A percentile compares a stretch with the other conserved stretches of the same genome.
Conservation (phyloP, 2,329 filamentous ascomycete species). For the Myriangium duriaei region DNA sequence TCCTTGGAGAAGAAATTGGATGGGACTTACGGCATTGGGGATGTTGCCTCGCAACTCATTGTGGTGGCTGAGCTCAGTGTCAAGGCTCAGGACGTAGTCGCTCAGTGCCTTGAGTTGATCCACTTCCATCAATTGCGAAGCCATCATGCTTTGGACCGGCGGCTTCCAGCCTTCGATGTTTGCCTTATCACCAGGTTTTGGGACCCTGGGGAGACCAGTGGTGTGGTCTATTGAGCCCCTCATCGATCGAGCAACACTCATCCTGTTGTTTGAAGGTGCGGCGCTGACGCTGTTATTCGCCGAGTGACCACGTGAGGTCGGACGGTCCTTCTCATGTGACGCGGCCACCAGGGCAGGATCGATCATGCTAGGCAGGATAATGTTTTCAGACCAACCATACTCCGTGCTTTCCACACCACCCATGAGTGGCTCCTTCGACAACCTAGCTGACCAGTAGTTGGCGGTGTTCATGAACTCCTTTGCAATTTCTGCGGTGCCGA, state of each 20-base stretch:
- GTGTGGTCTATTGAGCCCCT: slow-evolving; percentile 44
- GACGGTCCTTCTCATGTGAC: slow-evolving; percentile 14
- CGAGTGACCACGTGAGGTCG: slow-evolving; percentile 4
- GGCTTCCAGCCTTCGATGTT: slow-evolving; percentile 80
- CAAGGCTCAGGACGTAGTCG: slow-evolving; percentile 72
- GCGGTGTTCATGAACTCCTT: slow-evolving; percentile 87
- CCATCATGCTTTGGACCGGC: slow-evolving; percentile 79
- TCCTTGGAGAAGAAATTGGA: slow-evolving; percentile 1
- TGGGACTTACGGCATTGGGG: slow-evolving; percentile 56
- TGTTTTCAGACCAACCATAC: slow-evolving; percentile 84
- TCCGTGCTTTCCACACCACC: slow-evolving; percentile 95
- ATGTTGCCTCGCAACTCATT: slow-evolving; percentile 81
- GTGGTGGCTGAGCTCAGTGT: slow-evolving; percentile 73
- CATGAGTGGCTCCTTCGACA: slow-evolving; percentile 85
- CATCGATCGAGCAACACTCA: slow-evolving; percentile 38
- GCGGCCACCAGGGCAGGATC: slow-evolving; percentile 24
- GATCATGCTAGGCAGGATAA: slow-evolving; percentile 47
- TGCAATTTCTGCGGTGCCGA: slow-evolving; percentile 86
- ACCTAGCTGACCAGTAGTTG: slow-evolving; percentile 93
- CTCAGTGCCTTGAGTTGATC: slow-evolving; percentile 68
- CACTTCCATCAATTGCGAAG: slow-evolving; percentile 62
- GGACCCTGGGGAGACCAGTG: slow-evolving; percentile 41
- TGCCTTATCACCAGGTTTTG: slow-evolving; percentile 73
- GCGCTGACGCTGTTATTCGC: slow-evolving; percentile 15
- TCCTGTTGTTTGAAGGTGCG: slow-evolving; percentile 7